Evolutionary conservation across 208 protist species (phyloP), one percentile per base, ranked within the genome.

Genomic region (Phytomonas francai): DNA sequence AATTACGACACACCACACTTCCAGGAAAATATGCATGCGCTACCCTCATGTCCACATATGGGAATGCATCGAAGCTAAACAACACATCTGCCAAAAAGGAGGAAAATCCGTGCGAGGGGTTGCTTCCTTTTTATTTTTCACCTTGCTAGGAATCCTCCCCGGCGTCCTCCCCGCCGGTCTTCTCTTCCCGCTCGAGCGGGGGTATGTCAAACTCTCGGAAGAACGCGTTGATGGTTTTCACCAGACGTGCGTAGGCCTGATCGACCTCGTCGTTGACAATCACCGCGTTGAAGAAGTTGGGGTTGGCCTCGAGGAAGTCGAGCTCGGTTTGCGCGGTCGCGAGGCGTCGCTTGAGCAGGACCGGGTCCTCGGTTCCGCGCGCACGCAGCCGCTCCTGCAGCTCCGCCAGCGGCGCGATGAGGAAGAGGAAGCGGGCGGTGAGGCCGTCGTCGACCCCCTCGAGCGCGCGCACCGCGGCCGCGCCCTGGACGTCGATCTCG

Each of bases 401-500:
- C 58, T 88, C 86, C 56, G 91, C 81, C 60, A 84, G 76, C n/a
- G 88, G 92, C 0, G 89, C 78, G 0, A 83, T 87, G 70, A 95
- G 81, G 74, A 95, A 95, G 57, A 95, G 54, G 71, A 89, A 93
- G 22, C 76, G 68, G 7, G 74, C 69, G 67, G 80, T 86, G 16
- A 91, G 65, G 27, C 65, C 66, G 39, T 63, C 60, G 36, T 81
- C 79, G 12, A n/a, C 72, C n/a, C n/a, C n/a, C 59, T 51, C 58
- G 34, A 65, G 74, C n/a, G 57, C 68, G 60, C 66, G 74, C 56
- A 72, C 68, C 72, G 86, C 89, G 77, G 92, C 68, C 19, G 91
- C 93, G 0, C 93, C 93, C 70, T 97, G 84, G 30, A 97, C 84
- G 81, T 97, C 93, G 12, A 97, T 87, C 74, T 97, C 93, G n/a